These are phyloP conservation scores for Eucalyptus cladocalyx DNA, from an alignment of 345 rosid species.

Conservation along the genomic window DNA sequence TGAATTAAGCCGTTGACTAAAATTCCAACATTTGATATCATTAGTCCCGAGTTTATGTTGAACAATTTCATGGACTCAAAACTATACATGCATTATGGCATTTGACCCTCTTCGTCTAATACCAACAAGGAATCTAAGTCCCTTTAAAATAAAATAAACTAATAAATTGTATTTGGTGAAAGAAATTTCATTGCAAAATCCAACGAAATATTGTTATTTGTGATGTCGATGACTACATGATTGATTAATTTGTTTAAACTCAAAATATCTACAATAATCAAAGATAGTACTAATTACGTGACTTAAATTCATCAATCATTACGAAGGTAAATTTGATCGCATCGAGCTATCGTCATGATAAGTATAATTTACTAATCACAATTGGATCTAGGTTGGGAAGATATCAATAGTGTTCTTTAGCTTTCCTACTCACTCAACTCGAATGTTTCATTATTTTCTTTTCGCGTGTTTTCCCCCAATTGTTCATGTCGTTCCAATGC, in stretches of 20 bases:
- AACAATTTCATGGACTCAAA: no score
- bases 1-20: no score
- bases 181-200: no score
- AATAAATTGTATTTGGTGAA: no score
- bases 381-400: neutral
- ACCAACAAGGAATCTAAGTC: no score
- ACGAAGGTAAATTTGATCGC: accelerated
- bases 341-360: accelerated
- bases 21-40: no score
- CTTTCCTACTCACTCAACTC: neutral
- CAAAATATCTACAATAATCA: neutral
- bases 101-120: accelerated
- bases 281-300: neutral
- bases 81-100: no score
- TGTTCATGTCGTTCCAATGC: neutral
- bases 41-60: accelerated
- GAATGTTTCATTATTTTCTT: neutral
- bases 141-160: accelerated
- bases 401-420: neutral
- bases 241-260: neutral
- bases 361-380: neutral
- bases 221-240: neutral
- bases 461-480: neutral
- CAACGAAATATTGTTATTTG: neutral
- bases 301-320: neutral